Conservation (phyloP, 345 rosid species). For the Laguncularia racemosa region DNA sequence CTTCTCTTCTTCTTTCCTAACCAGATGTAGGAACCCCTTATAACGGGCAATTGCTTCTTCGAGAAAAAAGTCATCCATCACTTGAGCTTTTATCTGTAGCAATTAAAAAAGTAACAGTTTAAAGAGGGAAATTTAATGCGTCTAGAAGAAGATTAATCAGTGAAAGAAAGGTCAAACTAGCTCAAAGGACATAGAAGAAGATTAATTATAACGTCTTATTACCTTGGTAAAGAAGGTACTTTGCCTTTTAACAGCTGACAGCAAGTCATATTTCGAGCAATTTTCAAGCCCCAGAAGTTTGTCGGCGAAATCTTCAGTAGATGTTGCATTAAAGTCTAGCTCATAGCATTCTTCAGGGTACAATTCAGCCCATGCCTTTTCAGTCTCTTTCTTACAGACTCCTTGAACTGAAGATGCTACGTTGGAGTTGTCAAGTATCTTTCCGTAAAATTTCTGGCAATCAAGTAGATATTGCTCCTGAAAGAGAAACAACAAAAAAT, state of each 20-base stretch:
- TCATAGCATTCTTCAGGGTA: conserved; percentile 70
- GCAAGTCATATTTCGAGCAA: conserved; percentile 66
- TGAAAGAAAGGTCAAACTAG: no score
- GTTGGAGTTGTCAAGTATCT: conserved; percentile 46
- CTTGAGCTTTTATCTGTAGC: conserved; percentile 54
- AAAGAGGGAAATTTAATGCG: no score
- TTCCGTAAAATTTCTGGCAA: conserved; percentile 71
- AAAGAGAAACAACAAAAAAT: no score
- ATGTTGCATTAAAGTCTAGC: conserved; percentile 34
- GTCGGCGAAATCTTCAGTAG: conserved; percentile 23
- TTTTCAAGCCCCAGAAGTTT: conserved; percentile 31
- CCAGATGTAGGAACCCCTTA: background rate
- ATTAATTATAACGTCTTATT: no score
- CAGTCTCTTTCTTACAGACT: conserved; percentile 30
- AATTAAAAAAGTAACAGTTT: no score
- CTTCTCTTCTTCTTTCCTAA: background rate
- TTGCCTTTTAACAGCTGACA: conserved; percentile 87
- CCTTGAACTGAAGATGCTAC: conserved; percentile 65
- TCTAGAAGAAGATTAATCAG: no score
- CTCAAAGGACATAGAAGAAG: no score
- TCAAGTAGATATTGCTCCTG: conserved; percentile 77
- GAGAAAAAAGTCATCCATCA: conserved; percentile 12
- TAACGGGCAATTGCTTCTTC: background rate
- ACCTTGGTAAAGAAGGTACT: conserved; percentile 89
- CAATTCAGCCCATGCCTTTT: conserved; percentile 56